A percentile compares a stretch with the other conserved stretches of the same genome.
phyloP scores from a whole-genome alignment of 768 basidiomycete species.

The Steccherinum ochraceum region DNA sequence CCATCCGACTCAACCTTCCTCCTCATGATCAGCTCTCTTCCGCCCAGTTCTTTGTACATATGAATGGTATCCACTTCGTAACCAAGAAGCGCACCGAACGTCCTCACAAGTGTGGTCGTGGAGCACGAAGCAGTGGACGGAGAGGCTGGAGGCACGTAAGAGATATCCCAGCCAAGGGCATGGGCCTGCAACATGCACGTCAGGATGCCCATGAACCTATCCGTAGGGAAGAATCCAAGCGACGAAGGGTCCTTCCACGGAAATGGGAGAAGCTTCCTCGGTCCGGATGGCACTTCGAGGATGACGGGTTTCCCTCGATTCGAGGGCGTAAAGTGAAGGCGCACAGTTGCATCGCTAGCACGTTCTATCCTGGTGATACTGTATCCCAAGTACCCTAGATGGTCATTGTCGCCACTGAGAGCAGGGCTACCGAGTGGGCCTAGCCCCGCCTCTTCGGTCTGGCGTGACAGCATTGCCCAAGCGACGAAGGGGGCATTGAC shows the following conservation, averaged over 20 bases:
- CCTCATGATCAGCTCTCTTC: conserved; percentile 59
- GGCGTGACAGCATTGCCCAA: conserved; percentile 55
- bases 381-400: conserved; percentile 50
- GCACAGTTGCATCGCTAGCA: conserved; percentile 31
- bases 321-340: conserved; percentile 36
- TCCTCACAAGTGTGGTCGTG: conserved; percentile 47
- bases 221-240: conserved; percentile 35
- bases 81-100: conserved; percentile 51
- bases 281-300: conserved; percentile 44
- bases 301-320: conserved; percentile 22
- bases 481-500: conserved; percentile 51
- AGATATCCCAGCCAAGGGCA: conserved; percentile 60
- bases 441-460: conserved; percentile 47
- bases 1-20: conserved; percentile 51
- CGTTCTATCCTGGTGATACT: conserved; percentile 34
- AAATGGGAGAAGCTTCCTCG: conserved; percentile 35
- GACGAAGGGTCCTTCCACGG: conserved; percentile 27
- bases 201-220: conserved; percentile 49
- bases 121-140: conserved; percentile 59
- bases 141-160: conserved; percentile 49
- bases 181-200: conserved; percentile 58
- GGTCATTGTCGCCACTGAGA: conserved; percentile 34
- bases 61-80: conserved; percentile 56
- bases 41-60: conserved; percentile 65
- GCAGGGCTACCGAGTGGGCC: conserved; percentile 46